Conservation (phyloP, 2,329 filamentous ascomycete species). For the Aspergillus bombycis region DNA sequence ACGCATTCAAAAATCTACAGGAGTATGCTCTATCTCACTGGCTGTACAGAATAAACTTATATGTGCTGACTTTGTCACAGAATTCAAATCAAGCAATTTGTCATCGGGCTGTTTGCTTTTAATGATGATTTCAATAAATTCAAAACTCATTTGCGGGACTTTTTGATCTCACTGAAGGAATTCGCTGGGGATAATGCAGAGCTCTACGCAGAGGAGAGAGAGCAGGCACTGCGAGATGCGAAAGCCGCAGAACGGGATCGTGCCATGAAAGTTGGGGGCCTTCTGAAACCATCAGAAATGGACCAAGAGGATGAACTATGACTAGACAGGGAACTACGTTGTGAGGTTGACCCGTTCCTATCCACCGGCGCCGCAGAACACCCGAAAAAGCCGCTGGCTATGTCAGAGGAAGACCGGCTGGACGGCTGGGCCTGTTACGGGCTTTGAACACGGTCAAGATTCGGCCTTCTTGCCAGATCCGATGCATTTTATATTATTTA, state of each 20-base stretch:
- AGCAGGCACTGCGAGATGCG: slow-evolving; percentile 83
- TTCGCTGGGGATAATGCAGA: slow-evolving; percentile 95
- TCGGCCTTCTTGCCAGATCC: slow-evolving; percentile 1
- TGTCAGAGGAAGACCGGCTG: slow-evolving; percentile 39
- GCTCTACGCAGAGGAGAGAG: slow-evolving; percentile 90
- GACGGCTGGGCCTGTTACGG: slow-evolving; percentile 72
- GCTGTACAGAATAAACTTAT: not conserved
- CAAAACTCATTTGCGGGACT: slow-evolving; percentile 93
- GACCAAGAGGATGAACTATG: slow-evolving; percentile 81
- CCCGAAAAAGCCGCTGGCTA: slow-evolving; percentile 25
- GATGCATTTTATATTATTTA: not conserved
- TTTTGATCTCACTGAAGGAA: slow-evolving; percentile 95
- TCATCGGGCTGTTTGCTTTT: slow-evolving; percentile 82
- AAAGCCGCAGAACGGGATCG: slow-evolving; percentile 89
- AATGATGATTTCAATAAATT: slow-evolving; percentile 92
- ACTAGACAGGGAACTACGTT: slow-evolving; percentile 72
- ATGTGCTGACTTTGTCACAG: slow-evolving; percentile 54
- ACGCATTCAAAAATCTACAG: slow-evolving; percentile 91
- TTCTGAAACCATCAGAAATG: slow-evolving; percentile 96
- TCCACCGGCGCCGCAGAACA: slow-evolving; percentile 30
- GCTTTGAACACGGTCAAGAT: slow-evolving; percentile 43
- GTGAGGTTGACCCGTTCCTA: slow-evolving; percentile 57
- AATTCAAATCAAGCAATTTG: slow-evolving; percentile 84
- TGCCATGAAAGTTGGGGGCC: slow-evolving; percentile 89
- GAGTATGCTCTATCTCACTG: slow-evolving; percentile 59